Evolutionary conservation across 2,329 filamentous ascomycete genomes (phyloP), one percentile per base, ranked within the genome.

Genomic region (Clarireedia paspali): DNA sequence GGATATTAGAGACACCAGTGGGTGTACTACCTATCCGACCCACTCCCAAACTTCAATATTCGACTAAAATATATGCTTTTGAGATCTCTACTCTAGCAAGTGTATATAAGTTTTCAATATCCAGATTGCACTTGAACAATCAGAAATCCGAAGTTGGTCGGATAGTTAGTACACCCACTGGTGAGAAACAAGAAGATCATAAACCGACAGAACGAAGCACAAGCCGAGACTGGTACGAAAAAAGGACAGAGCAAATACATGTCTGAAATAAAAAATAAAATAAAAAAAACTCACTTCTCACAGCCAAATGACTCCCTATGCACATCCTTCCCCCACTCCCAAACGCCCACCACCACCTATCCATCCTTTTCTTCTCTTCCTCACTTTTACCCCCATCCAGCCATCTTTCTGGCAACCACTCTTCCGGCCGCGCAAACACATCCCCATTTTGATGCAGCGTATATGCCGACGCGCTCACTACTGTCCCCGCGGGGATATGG

Each of bases 311-410:
- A 2, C 81, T 78, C 0, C 84, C 85, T 3, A 89, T 73, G 60
- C 85, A 88, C 67, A 84, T 83, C 23, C 84, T 74, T 0, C 83
- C 79, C 0, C 85, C 85, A 10, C 79, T 84, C 0, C 83, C 81
- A 66, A 88, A 88, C 0, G 83, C 82, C 73, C 82, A 81, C 59
- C 84, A 86, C 10, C 79, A 78, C 5, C 76, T 73, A 40, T 77
- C 75, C 66, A 76, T 74, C 23, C 71, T 69, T 42, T 58, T 71
- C 24, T 40, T 69, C 44, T 65, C 61, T 48, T 72, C 66, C 9
- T 59, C 63, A 15, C n/a, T 20, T 20, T 45, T 23, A 15, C 71
- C 67, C 3, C 71, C 67, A 9, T 71, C 72, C 5, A 87, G 71
- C 74, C 79, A 83, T 15, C 57, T 66, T 40, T 75, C 70, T 0